Base-by-base conservation (phyloP, 139 green algal species). In the Auxenochlorella protothecoides region DNA sequence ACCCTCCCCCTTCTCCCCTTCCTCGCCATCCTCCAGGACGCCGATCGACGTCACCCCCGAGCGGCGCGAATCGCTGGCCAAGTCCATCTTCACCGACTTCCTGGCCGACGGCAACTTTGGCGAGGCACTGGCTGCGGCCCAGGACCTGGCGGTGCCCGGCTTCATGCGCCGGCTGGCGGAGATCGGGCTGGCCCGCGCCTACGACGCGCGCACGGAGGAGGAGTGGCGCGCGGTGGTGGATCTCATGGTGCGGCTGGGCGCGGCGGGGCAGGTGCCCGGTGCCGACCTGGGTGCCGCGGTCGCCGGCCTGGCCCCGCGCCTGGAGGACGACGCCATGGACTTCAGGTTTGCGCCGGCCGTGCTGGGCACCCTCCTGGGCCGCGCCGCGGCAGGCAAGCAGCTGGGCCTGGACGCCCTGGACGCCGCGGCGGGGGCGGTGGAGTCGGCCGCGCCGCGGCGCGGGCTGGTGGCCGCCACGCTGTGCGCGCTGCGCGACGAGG, bases 321-420 rank as follows among this genome's bases (percentile, higher is more conserved):
- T 96, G 68, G 89, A 89, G 70, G 88, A 92, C 74, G 70, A 92
- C 27, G 85, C 79, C 13, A 75, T 95, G 71, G 89, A 95, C 72
- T 79, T 93, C 53, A 88, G 88, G 27, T 78, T 84, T 65, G 89
- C 89, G 12, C 82, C 88, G 8, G 27, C 76, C 68, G 72, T 91
- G 71, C 78, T 93, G 69, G 88, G 88, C n/a, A 65, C 76, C n/a
- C 73, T 93, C 56, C 44, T 87, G 59, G 89, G 85, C 15, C 54
- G 66, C 5, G 81, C 79, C 4, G 80, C 84, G 54, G 73, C 65
- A 2, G 72, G 68, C 10, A 69, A 68, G 52, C 65, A 79, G 53
- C 16, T 89, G 6, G 73, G 68, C 14, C 70, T 81, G 57, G 78
- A 75, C 51, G 68, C 65, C 53, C 68, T 78, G 64, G 65, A 67